Conservation (phyloP, 1,284 basidiomycete species). For the Marasmius fiardii region DNA sequence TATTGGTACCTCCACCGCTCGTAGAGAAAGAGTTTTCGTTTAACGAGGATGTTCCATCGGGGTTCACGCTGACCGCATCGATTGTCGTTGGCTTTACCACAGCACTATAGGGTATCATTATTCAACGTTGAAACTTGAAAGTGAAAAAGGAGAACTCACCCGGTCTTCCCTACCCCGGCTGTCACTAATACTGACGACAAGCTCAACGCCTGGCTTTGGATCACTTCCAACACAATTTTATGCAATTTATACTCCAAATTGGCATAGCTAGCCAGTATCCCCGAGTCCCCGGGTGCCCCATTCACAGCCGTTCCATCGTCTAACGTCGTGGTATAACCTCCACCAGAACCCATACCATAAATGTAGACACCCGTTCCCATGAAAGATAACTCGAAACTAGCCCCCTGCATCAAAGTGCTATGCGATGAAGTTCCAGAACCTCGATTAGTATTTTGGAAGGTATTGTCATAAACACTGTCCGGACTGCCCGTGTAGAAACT, state of each 20-base stretch:
- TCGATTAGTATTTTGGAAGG: constrained; percentile 12
- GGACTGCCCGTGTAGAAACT: constrained; percentile 12
- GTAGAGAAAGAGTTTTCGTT: constrained; percentile 14
- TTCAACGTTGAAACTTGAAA: not conserved
- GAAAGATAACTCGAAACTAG: constrained; percentile 15
- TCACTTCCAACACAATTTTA: constrained; percentile 14
- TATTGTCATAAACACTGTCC: constrained; percentile 16
- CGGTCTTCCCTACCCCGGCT: constrained; percentile 1
- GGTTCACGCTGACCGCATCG: constrained; percentile 10
- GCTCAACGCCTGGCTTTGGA: constrained; percentile 9
- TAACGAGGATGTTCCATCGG: constrained; percentile 1
- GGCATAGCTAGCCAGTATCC: constrained; percentile 14
- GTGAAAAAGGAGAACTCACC: not conserved
- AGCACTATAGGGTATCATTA: not conserved
- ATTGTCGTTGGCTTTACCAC: constrained; percentile 4
- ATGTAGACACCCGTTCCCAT: constrained; percentile 15
- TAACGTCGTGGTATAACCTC: constrained; percentile 17
- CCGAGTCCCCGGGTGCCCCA: constrained; percentile 13
- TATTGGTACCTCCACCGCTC: constrained; percentile 4
- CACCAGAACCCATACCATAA: constrained; percentile 17
- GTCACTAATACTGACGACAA: constrained; percentile 11
- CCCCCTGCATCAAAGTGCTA: constrained; percentile 13
- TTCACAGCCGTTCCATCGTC: constrained; percentile 10
- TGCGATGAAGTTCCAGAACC: constrained; percentile 15
- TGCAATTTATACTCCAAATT: constrained; percentile 15